Percentiles rank a stretch among this genome's conserved stretches.
These are phyloP conservation scores for Metschnikowia lunata DNA, from an alignment of 805 yeast species.

Conservation along the genomic window DNA sequence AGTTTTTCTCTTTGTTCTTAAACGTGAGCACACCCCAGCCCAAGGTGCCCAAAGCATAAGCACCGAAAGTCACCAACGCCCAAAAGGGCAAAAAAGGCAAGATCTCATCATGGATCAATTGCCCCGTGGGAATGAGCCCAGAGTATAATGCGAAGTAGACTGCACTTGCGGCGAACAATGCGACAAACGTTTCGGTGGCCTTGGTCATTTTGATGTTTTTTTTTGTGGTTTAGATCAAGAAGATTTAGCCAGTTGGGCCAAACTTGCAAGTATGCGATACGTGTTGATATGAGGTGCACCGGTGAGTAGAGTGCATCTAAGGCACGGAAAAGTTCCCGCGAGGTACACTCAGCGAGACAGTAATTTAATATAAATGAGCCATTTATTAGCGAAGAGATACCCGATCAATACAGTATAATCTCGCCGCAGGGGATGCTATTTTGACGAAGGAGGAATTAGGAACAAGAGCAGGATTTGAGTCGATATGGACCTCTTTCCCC, in stretches of 20 bases:
- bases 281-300: constrained; percentile 8
- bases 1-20: constrained; percentile 67
- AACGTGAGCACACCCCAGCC: constrained; percentile 68
- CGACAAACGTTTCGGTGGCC: constrained; percentile 55
- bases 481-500: too few species aligned
- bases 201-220: constrained; percentile 49
- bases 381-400: too few species aligned
- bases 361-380: too few species aligned
- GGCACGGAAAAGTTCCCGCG: too few species aligned
- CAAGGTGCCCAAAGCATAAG: constrained; percentile 61
- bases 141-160: constrained; percentile 49
- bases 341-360: background rate
- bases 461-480: too few species aligned
- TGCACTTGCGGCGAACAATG: constrained; percentile 44
- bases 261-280: background rate
- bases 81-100: constrained; percentile 69
- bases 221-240: background rate
- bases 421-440: too few species aligned
- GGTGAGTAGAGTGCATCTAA: too few species aligned
- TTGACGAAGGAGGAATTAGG: too few species aligned
- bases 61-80: constrained; percentile 64
- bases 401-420: too few species aligned
- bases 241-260: background rate
- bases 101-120: constrained; percentile 46
- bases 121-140: constrained; percentile 53